Base-by-base conservation (phyloP, 2,329 filamentous ascomycete species). In the Xylaria sp. region DNA sequence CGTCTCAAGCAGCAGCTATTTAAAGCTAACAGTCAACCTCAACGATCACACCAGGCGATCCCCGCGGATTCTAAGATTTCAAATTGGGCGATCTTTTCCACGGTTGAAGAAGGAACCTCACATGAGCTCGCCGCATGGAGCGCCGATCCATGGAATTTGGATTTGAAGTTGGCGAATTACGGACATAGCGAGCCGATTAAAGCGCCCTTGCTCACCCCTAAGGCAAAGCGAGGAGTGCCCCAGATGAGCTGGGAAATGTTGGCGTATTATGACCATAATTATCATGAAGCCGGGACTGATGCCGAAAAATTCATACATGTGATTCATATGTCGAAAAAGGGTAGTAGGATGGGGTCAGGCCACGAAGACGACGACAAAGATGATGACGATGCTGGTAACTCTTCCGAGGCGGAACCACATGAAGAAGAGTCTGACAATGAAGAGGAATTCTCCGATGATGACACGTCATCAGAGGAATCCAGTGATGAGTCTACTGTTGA, bases 371-470 rank as follows among this genome's bases (percentile, higher is more conserved):
- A 48, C 1, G 42, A 35, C 4, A 9, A 55, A 47, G 23, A 42
- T 40, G 13, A 21, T 12, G 32, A 57, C 1, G 32, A 25, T 23
- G n/a, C 12, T 16, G 27, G 29, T 18, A 5, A 48, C 9, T 48
- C 44, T 59, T 58, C 53, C 5, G n/a, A 21, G 6, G 37, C 53
- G 13, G 21, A 5, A 10, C 54, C 67, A n/a, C 59, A 66, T 29
- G 42, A 40, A 40, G 60, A 60, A 23, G 57, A 54, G 5, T 59
- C 51, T 6, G 25, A 60, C 21, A 25, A 42, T 3, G 63, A 59
- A 32, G 58, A 62, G 1, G 51, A 54, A 55, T 69, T 51, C 29
- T 69, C 66, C n/a, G 67, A 69, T 44, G 63, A 66, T 29, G 67
- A 65, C 13, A n/a, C 50, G 3, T 50, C 58, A 10, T 65, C 62